Evolutionary conservation across 192 early-diverging fungal species (phyloP).

Genomic region (Obelidium mucronatum): DNA sequence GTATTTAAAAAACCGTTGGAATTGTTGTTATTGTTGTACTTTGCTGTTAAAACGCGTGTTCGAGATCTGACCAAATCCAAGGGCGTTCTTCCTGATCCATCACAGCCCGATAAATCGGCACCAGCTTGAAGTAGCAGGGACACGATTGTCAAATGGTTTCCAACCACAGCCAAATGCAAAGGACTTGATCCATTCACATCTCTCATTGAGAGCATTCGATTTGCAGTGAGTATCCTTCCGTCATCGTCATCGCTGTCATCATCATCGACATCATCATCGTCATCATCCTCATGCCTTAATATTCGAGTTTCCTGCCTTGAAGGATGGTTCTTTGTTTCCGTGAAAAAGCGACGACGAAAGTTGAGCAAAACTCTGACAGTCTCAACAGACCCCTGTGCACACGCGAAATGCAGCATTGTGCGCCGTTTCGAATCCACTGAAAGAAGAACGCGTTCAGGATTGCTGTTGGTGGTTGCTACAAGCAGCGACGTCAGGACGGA

Average conservation of each 20-base stretch:
- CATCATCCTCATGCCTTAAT: neutral
- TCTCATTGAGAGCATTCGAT: slow-evolving; percentile 19
- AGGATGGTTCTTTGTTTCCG: neutral
- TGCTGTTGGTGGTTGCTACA: too few relatives aligned
- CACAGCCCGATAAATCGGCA: slow-evolving; percentile 5
- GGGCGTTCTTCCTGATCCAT: slow-evolving; percentile 24
- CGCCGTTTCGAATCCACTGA: too few relatives aligned
- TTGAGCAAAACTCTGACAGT: slow-evolving; percentile 67
- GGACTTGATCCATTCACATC: slow-evolving; percentile 53
- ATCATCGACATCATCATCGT: neutral
- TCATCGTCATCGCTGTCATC: neutral
- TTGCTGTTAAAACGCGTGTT: neutral
- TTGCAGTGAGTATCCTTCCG: neutral
- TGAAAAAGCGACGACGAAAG: too few relatives aligned
- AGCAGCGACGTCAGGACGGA: too few relatives aligned
- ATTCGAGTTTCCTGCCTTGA: neutral
- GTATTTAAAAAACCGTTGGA: neutral
- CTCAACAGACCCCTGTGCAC: slow-evolving; percentile 72
- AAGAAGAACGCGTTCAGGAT: too few relatives aligned
- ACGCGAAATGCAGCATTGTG: slow-evolving; percentile 85
- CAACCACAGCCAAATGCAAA: slow-evolving; percentile 48
- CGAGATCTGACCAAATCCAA: slow-evolving; percentile 16
- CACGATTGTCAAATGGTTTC: slow-evolving; percentile 41
- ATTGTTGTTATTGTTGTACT: neutral
- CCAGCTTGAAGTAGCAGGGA: slow-evolving; percentile 41